Percentiles rank a stretch among this genome's conserved stretches.
These are phyloP conservation scores for Breviolum minutum DNA, from an alignment of 73 alveolate genomes.

Conservation along the genomic window DNA sequence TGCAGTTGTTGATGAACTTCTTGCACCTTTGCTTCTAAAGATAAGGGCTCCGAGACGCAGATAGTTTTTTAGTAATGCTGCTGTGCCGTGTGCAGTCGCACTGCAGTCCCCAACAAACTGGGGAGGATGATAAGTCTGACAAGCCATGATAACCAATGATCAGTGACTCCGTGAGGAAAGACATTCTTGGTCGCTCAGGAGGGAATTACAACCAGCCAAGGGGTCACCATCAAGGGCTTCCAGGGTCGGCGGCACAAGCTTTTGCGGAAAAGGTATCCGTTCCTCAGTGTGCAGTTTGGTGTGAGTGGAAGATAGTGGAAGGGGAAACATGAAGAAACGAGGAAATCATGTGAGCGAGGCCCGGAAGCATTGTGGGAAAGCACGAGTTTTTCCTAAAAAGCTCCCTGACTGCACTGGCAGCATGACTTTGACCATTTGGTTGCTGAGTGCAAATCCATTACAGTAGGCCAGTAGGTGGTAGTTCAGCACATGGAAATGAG, in stretches of 20 bases:
- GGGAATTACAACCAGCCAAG: slow-evolving; percentile 10
- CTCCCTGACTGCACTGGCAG: slow-evolving; percentile 2
- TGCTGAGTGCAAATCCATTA: neutral
- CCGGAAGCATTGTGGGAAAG: slow-evolving; percentile 82
- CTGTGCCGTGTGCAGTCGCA: neutral
- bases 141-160: neutral
- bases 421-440: neutral
- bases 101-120: neutral
- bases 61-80: neutral
- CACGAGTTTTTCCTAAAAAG: slow-evolving; percentile 69
- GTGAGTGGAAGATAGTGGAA: neutral
- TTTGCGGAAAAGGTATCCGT: slow-evolving; percentile 71
- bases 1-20: slow-evolving; percentile 40
- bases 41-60: no score
- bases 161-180: neutral
- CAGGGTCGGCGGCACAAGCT: slow-evolving; percentile 88
- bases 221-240: slow-evolving; percentile 64
- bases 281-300: neutral
- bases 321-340: no score
- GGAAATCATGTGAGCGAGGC: slow-evolving; percentile 11
- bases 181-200: neutral
- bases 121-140: neutral
- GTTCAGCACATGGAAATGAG: neutral
- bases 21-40: neutral
- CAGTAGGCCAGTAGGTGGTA: neutral